Percentiles rank a stretch among this genome's conserved stretches.
phyloP scores from a whole-genome alignment of 1,284 basidiomycete genomes.

The Rhodotorula sp. region DNA sequence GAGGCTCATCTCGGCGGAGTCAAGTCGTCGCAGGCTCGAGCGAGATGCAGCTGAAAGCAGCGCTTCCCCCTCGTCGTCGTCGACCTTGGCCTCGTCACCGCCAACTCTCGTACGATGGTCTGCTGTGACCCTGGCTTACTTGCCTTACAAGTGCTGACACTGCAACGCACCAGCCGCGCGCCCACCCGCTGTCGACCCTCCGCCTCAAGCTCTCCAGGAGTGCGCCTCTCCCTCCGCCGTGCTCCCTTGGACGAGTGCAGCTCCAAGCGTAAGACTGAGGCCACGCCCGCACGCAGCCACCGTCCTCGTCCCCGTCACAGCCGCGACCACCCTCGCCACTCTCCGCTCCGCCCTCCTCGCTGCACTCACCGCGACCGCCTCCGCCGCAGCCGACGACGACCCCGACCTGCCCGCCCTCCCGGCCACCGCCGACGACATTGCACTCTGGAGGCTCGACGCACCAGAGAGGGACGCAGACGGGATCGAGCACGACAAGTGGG shows the following conservation, averaged over 20 bases:
- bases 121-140: neutral
- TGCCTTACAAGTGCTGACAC: neutral
- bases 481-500: conserved; percentile 20
- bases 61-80: neutral
- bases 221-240: neutral
- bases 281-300: conserved; percentile 11
- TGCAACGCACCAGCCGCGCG: conserved; percentile 4
- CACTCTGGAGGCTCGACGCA: conserved; percentile 28
- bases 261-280: neutral
- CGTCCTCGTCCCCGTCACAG: conserved; percentile 26
- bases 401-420: conserved; percentile 12
- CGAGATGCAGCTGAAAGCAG: too few species aligned
- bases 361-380: conserved; percentile 10
- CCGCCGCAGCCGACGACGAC: neutral
- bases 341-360: conserved; percentile 11
- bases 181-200: conserved; percentile 23
- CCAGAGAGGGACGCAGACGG: conserved; percentile 2
- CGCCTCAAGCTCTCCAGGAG: conserved; percentile 32
- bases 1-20: conserved; percentile 8
- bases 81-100: neutral
- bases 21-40: too few species aligned
- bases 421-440: neutral
- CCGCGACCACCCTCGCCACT: conserved; percentile 15
- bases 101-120: conserved; percentile 4
- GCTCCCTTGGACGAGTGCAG: neutral